Percentiles rank a stretch among this genome's conserved stretches.
phyloP scores from a whole-genome alignment of 495 filamentous ascomycete species.

The Annulohypoxylon nitens region DNA sequence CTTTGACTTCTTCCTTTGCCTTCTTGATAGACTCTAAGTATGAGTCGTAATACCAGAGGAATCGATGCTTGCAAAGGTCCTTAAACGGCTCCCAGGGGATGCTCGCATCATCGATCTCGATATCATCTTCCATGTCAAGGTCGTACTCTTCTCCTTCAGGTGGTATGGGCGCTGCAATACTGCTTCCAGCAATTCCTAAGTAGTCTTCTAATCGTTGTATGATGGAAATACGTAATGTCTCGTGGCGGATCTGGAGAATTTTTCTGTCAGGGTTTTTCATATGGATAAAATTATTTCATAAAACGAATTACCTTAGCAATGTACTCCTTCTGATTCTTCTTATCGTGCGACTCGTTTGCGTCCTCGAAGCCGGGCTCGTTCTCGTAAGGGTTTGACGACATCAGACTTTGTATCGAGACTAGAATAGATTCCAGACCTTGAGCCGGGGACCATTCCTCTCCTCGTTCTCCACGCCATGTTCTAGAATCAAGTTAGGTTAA shows the following conservation, averaged over 20 bases:
- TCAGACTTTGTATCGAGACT: slow-evolving; percentile 94
- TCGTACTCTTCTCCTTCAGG: slow-evolving; percentile 66
- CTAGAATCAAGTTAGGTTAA: slow-evolving; percentile 63
- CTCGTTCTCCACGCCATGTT: slow-evolving; percentile 90
- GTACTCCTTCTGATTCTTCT: slow-evolving; percentile 83
- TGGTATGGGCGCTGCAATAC: slow-evolving; percentile 51
- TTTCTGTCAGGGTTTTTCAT: slow-evolving; percentile 12
- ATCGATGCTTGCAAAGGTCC: slow-evolving; percentile 90
- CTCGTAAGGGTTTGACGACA: slow-evolving; percentile 94
- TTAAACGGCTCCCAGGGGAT: slow-evolving; percentile 81
- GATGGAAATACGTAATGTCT: slow-evolving; percentile 87
- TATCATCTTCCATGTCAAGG: slow-evolving; percentile 59
- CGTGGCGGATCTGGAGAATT: slow-evolving; percentile 81
- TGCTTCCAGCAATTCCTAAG: slow-evolving; percentile 69
- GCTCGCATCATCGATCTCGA: slow-evolving; percentile 61
- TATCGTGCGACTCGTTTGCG: slow-evolving; percentile 73
- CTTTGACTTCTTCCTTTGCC: slow-evolving; percentile 69
- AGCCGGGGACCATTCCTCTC: slow-evolving; percentile 95
- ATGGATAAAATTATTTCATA: neutral
- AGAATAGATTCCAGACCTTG: slow-evolving; percentile 95
- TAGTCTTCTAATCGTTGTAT: slow-evolving; percentile 87
- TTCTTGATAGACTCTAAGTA: slow-evolving; percentile 79
- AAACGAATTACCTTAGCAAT: slow-evolving; percentile 76
- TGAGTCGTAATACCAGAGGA: slow-evolving; percentile 94
- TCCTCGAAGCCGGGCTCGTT: slow-evolving; percentile 96